Conservation (phyloP, 768 basidiomycete genomes). For the Cyclocybe cylindracea region DNA sequence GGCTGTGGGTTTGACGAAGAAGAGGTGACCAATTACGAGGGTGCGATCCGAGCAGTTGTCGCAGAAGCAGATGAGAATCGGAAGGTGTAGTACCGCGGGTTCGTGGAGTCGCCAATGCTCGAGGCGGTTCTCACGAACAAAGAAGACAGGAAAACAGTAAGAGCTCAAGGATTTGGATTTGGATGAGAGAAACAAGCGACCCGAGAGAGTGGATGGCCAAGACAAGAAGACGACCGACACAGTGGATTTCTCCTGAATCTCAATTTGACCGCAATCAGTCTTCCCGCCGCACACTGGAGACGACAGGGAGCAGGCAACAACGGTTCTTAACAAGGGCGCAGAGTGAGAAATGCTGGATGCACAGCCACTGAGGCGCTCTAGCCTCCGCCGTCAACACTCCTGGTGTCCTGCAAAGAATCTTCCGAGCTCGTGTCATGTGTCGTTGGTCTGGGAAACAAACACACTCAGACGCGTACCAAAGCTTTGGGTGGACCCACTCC, state of each 20-base stretch:
- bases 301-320: no score
- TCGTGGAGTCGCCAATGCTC: slow-evolving; percentile 1
- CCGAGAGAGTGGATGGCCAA: slow-evolving; percentile 43
- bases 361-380: no score
- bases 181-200: slow-evolving; percentile 29
- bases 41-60: slow-evolving; percentile 2
- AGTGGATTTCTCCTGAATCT: slow-evolving; percentile 8
- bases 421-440: slow-evolving; percentile 4
- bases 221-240: slow-evolving; percentile 22
- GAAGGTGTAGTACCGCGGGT: slow-evolving; percentile 8
- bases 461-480: slow-evolving; percentile 17
- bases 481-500: slow-evolving; percentile 24
- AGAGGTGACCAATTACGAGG: slow-evolving; percentile 10
- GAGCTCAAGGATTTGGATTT: slow-evolving; percentile 13
- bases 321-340: no score
- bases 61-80: slow-evolving; percentile 11
- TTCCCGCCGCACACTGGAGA: no score
- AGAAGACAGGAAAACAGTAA: slow-evolving; percentile 11
- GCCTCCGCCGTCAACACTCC: no score
- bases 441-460: slow-evolving; percentile 4
- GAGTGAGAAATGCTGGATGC: no score
- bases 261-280: slow-evolving; percentile 19
- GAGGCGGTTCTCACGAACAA: slow-evolving; percentile 13
- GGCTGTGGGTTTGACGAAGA: slow-evolving; percentile 13
- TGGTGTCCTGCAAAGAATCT: not conserved